A percentile compares a stretch with the other conserved stretches of the same genome.
phyloP scores from a whole-genome alignment of 1,284 basidiomycete genomes.

The Porogramme epimiltina region DNA sequence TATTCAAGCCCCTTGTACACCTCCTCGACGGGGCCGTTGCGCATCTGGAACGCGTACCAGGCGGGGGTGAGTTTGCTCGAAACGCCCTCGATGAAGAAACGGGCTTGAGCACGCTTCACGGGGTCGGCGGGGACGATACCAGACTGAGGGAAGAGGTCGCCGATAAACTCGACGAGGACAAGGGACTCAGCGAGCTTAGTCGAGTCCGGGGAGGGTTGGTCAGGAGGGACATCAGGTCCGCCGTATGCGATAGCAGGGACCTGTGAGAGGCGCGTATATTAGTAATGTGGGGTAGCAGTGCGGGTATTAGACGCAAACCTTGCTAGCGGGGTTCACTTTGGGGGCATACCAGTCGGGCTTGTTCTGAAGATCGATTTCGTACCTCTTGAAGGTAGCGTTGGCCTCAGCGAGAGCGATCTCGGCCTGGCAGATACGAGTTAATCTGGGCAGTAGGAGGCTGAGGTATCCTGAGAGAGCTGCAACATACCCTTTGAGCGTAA shows the following conservation, averaged over 20 bases:
- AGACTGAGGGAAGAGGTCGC: constrained; percentile 50
- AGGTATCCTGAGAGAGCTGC: too few relatives aligned
- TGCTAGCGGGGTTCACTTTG: constrained; percentile 42
- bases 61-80: constrained; percentile 40
- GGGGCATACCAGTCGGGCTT: constrained; percentile 41
- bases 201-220: constrained; percentile 57
- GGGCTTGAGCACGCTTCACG: constrained; percentile 52
- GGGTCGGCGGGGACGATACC: constrained; percentile 54
- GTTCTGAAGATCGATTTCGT: constrained; percentile 32
- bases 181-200: constrained; percentile 62
- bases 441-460: too few relatives aligned
- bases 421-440: not conserved
- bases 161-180: constrained; percentile 62
- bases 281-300: not conserved
- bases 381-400: constrained; percentile 23
- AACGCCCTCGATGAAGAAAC: constrained; percentile 61
- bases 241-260: constrained; percentile 61
- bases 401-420: constrained; percentile 24
- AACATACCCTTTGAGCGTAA: not conserved
- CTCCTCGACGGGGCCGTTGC: constrained; percentile 42
- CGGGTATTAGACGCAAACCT: constrained; percentile 25
- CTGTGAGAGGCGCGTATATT: not conserved
- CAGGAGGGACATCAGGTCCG: constrained; percentile 51
- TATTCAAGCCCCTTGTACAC: constrained; percentile 36
- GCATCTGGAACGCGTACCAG: constrained; percentile 28